Base-by-base conservation (phyloP, 805 yeast species). In the Kazachstania taianensis region DNA sequence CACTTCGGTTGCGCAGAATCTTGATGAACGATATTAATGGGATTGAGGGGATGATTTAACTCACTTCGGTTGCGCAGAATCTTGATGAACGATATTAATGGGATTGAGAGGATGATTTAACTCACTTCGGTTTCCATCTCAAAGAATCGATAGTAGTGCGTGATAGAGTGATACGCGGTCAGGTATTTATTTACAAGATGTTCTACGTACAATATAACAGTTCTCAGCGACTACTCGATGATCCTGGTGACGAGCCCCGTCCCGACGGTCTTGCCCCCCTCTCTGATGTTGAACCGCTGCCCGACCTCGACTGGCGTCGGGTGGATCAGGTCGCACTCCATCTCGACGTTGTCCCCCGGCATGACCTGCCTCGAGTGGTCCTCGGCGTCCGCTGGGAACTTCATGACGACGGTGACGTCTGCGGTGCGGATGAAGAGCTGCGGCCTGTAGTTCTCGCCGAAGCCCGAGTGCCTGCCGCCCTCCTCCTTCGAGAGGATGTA, bases 391-490 rank as follows among this genome's bases (percentile, higher is more conserved):
- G 73, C 78, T 59, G 96, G 96, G 92, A 87, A 87, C 51, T 77
- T 77, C 63, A 89, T 69, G 41, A 79, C 75, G 58, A 82, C 89
- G 47, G 96, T 84, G 46, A 89, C 96, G 61, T 86, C 94, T 46
- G 94, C 84, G 48, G 98, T 87, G 70, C 97, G 83, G 59, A 92
- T 74, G 67, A 81, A 92, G 74, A 89, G 73, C 70, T 92, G 98
- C 43, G 98, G 98, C 73, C 94, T 84, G 79, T 87, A 92, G 77
- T 86, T 81, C 67, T 81, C 85, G 59, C 89, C 89, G 65, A 92
- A 92, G 48, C 95, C 94, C 46, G 95, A 82, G 73, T 85, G 95
- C 71, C 98, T 89, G 57, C 98, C 98, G 75, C 98, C 98, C 71
- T 92, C 98, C 59, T 92, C 97, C 67, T 85, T 81, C 60, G 94